Base-by-base conservation (phyloP, 805 yeast species). In the Spathaspora passalidarum region DNA sequence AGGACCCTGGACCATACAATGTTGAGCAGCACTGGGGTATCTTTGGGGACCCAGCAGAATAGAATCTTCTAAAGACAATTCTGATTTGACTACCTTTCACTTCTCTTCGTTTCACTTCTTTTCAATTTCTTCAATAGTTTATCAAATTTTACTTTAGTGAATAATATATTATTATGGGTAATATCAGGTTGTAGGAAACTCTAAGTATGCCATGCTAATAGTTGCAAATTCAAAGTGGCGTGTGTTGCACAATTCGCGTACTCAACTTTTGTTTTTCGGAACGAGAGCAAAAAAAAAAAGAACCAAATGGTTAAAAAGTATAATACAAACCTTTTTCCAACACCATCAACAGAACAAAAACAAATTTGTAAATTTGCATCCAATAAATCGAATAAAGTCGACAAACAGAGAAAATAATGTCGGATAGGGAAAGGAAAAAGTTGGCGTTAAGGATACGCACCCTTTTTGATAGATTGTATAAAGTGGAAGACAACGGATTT, bases 21-120 rank as follows among this genome's bases (percentile, higher is more conserved):
- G 75, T 72, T 10, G 76, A 72, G 52, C 72, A 68, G 49, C 56
- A 65, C 52, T 72, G 76, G 76, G 76, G 76, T 6, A 54, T 70
- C 25, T 79, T 60, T 55, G 78, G 79, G 48, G 75, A 75, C 53
- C 67, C 74, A 40, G 25, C 43, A 17, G 34, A 29, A 13, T 29
- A 29, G 34, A 29, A n/a, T n/a, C 14, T 29, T 10, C n/a, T 11
- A 6, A n/a, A n/a, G 14, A 10, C 6, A 29, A 29, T 22, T 22
- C 5, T 29, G 13, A 13, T 29, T 26, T 29, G 34, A 29, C 14
- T 29, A 14, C 34, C 34, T 29, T 22, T 29, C 4, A 13, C 16
- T 29, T 29, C 14, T 2, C 4, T 26, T 29, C 34, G n/a, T n/a
- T 29, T 29, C 16, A 10, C 34, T 14, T 29, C 7, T 13, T 29